These are phyloP conservation scores for Forsythia suspensa DNA, from an alignment of 257 asterid genomes.

Conservation along the genomic window DNA sequence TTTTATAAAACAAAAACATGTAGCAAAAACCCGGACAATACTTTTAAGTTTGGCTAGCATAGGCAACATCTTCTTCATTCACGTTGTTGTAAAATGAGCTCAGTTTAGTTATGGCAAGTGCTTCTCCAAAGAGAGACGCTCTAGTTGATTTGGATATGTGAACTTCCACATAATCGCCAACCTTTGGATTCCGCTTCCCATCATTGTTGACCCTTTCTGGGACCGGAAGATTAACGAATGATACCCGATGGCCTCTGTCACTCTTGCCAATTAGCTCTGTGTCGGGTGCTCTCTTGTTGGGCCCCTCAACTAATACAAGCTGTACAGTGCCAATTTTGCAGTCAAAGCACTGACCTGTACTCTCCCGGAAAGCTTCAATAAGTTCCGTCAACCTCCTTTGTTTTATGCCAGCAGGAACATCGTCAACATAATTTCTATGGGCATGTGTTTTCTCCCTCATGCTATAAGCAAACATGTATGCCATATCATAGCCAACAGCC, in stretches of 20 bases:
- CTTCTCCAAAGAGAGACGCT: conserved; percentile 83
- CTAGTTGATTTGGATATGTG: conserved; percentile 64
- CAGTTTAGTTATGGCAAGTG: conserved; percentile 65
- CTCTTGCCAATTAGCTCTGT: conserved; percentile 93
- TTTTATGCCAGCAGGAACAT: conserved; percentile 76
- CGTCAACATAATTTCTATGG: conserved; percentile 83
- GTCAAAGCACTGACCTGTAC: conserved; percentile 82
- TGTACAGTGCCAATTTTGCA: conserved; percentile 73
- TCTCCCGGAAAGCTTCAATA: conserved; percentile 76
- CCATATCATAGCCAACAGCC: conserved; percentile 88
- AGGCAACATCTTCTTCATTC: conserved; percentile 46
- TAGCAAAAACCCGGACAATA: conserved; percentile 1
- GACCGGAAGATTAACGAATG: conserved; percentile 51
- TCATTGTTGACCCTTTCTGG: conserved; percentile 53
- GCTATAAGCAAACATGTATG: conserved; percentile 99
- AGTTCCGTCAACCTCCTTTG: conserved; percentile 89
- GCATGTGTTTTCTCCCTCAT: conserved; percentile 99
- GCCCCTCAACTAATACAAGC: conserved; percentile 93
- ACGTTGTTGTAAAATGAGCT: conserved; percentile 55
- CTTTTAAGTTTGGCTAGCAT: conserved; percentile 41
- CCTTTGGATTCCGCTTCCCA: conserved; percentile 55
- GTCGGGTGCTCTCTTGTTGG: conserved; percentile 89
- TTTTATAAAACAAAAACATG: conserved; percentile 3
- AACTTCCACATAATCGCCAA: conserved; percentile 86
- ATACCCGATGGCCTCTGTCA: conserved; percentile 91